Evolutionary conservation across 148 eudicot genomes (phyloP), one percentile per base, ranked within the genome.

Genomic region (Mesembryanthemum crystallinum): DNA sequence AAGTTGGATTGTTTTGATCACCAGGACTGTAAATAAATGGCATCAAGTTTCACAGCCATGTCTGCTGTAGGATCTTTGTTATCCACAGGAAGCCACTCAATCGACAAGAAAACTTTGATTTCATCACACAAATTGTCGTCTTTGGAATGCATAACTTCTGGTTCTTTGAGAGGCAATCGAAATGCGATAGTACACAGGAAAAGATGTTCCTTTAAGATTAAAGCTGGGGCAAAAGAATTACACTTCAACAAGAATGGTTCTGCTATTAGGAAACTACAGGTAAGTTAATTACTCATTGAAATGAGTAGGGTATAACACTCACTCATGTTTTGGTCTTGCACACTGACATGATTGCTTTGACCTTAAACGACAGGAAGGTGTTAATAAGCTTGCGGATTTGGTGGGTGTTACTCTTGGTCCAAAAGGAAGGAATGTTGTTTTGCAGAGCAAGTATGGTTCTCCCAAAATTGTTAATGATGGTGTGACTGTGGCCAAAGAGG

Each of bases 381-480:
- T 85, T 59, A 85, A 88, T 71, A 88, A 88, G 83, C 87, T 88
- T 78, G 91, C 91, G 8, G 91, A 88, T 88, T 76, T 88, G 69
- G 91, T 88, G 76, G 91, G 91, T 67, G 88, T 88, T 69, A 88
- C 91, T 71, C 88, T 88, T 52, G 91, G 88, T 61, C 88, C 91
- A 10, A 88, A 88, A 74, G 91, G 91, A 61, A 88, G 91, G 76
- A 88, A 88, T 77, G 91, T 88, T 64, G 91, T 88, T 69, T 47
- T 88, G 73, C 87, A 86, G 82, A 86, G 89, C 83, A 88, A 88
- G 76, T 86, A 86, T 72, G 91, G 91, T 69, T 82, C 89, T 54
- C 88, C 86, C 17, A 82, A 64, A 79, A 87, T 87, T 67, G 86
- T 87, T 17, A 87, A 85, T 71, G 89, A 88, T 35, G 91, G 91